Evolutionary conservation across 192 early-diverging fungal genomes (phyloP).

Genomic region (Polychytrium aggregatum): DNA sequence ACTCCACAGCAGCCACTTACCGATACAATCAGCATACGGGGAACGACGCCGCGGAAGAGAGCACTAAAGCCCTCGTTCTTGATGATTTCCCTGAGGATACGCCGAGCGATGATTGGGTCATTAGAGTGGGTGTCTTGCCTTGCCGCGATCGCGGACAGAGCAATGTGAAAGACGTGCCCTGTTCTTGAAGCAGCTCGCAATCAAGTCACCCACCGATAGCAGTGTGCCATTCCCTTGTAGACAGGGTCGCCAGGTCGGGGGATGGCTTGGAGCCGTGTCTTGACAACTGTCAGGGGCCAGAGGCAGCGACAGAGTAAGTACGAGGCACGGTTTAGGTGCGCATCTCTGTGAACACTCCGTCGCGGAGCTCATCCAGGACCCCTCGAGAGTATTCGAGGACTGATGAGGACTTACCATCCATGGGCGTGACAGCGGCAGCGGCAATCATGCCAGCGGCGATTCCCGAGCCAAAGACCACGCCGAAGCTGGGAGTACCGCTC

Average conservation of each 20-base stretch:
- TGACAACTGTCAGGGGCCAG: constrained; percentile 28
- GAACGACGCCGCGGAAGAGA: constrained; percentile 46
- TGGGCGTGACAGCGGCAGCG: constrained; percentile 31
- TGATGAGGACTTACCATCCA: constrained; percentile 1
- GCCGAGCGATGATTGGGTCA: too few relatives aligned
- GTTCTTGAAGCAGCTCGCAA: too few relatives aligned
- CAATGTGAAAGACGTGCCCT: too few relatives aligned
- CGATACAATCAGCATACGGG: constrained; percentile 38
- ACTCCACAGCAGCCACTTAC: constrained; percentile 28
- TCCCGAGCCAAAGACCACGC: constrained; percentile 43
- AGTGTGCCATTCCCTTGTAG: constrained; percentile 24
- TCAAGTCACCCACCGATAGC: constrained; percentile 29
- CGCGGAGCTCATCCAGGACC: too few relatives aligned
- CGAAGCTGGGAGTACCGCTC: constrained; percentile 12
- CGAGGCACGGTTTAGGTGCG: too few relatives aligned
- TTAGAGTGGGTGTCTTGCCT: too few relatives aligned
- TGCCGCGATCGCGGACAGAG: too few relatives aligned
- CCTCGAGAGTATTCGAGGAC: too few relatives aligned
- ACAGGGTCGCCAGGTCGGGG: constrained; percentile 25
- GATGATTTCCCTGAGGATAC: constrained; percentile 17
- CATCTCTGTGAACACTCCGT: too few relatives aligned
- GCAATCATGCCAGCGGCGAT: constrained; percentile 28
- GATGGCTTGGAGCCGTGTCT: constrained; percentile 38
- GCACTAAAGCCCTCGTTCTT: constrained; percentile 31
- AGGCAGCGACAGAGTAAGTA: background rate